Base-by-base conservation (phyloP, 805 yeast species). In the Candida silvatica region DNA sequence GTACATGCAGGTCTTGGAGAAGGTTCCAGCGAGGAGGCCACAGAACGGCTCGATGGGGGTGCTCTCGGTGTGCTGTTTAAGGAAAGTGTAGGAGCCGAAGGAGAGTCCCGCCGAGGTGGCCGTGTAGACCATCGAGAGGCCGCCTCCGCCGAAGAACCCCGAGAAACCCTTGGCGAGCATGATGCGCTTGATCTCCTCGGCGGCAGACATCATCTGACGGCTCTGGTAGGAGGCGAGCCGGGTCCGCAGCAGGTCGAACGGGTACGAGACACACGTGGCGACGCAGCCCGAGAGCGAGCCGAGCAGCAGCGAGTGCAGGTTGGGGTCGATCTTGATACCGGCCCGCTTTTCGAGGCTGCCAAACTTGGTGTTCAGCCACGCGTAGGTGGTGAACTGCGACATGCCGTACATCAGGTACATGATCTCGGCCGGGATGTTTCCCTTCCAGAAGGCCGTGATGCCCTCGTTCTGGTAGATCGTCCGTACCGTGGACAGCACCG, bases 231-330 rank as follows among this genome's bases (percentile, higher is more conserved):
- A 90, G 1, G 86, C 94, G 33, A 87, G 67, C 35, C 95, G 64
- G 0, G 98, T 92, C 35, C 98, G 61, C 29, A 92, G 57, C n/a
- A 86, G 66, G 54, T 92, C 98, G 47, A 85, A 77, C 1, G 98
- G 98, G 52, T 92, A 92, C 2, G 97, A 82, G 1, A 63, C 52
- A 0, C 71, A 32, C 0, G 95, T 84, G 20, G 95, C 84, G 0
- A 73, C 47, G 17, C 77, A 59, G 0, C 98, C 98, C 0, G 96
- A 77, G 2, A 76, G 51, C 0, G 82, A 72, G 0, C 98, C 98
- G 4, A 83, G 73, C 0, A 81, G 23, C 17, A 68, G 39, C 23
- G 77, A 64, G 37, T 72, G 77, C 1, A 55, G 38, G 4, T 67
- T 48, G 7, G 59, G 58, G 4, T 60, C 48, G 26, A 71, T 28